These are phyloP conservation scores for Clavispora vitiphila DNA, from an alignment of 805 yeast genomes.

Conservation along the genomic window DNA sequence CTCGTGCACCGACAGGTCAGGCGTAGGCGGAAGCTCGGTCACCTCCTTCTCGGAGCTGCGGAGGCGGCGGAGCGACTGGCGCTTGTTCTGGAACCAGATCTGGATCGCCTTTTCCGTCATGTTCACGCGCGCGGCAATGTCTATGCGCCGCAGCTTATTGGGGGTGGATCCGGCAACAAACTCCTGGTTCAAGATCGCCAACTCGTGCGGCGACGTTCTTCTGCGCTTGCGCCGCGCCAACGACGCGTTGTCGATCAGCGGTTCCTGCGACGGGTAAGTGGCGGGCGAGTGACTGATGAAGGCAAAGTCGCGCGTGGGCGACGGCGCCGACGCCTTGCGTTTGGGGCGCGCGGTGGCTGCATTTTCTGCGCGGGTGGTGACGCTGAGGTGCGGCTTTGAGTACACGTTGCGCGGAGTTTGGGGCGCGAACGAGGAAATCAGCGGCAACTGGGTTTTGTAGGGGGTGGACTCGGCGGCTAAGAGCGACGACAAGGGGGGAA, in stretches of 20 bases:
- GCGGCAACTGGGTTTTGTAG: conserved; percentile 21
- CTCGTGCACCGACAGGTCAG: conserved; percentile 17
- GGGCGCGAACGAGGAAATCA: conserved; percentile 22
- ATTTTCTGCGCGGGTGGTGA: conserved; percentile 13
- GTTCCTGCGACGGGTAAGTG: conserved; percentile 79
- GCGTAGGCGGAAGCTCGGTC: conserved; percentile 41
- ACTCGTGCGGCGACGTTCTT: conserved; percentile 87
- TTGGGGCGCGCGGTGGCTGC: conserved; percentile 21
- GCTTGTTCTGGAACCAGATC: conserved; percentile 95
- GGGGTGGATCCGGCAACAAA: conserved; percentile 79
- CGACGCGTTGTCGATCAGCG: conserved; percentile 83
- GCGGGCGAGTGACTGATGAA: conserved; percentile 91
- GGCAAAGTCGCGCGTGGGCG: conserved; percentile 48
- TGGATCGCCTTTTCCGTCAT: conserved; percentile 99
- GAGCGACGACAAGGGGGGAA: conserved; percentile 39
- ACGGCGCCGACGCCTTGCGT: conserved; percentile 15
- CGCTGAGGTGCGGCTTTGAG: conserved; percentile 8
- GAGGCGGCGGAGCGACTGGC: conserved; percentile 71
- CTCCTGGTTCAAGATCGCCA: conserved; percentile 74
- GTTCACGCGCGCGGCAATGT: conserved; percentile 73
- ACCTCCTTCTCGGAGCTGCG: conserved; percentile 32
- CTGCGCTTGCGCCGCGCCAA: conserved; percentile 92
- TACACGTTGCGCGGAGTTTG: conserved; percentile 12
- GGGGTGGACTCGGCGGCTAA: conserved; percentile 16
- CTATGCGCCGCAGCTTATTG: conserved; percentile 65